Evolutionary conservation across 768 basidiomycete genomes (phyloP).

Genomic region (Nidularia pulvinata): DNA sequence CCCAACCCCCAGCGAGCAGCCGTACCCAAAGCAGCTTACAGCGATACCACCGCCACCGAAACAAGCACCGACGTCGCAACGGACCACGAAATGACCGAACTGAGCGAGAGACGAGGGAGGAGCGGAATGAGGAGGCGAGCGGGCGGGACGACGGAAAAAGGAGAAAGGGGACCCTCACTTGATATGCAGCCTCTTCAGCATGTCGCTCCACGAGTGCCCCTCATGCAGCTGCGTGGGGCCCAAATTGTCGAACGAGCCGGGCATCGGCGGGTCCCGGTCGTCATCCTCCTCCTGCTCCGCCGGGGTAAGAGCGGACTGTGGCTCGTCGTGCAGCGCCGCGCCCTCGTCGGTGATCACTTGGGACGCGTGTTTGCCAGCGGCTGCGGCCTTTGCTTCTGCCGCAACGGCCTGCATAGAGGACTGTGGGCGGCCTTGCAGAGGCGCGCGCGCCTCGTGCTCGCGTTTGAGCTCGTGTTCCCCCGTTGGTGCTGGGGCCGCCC

Average conservation of each 20-base stretch:
- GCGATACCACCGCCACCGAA: no score
- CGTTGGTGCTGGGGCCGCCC: constrained; percentile 1
- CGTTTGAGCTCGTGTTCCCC: background rate
- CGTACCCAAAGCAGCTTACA: no score
- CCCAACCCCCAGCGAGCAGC: no score
- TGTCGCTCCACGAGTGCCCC: constrained; percentile 19
- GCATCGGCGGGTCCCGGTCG: constrained; percentile 41
- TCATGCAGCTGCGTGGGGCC: constrained; percentile 6
- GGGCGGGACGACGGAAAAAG: no score
- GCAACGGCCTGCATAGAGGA: background rate
- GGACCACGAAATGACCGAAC: no score
- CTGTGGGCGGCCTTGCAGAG: no score
- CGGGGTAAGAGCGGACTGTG: constrained; percentile 12
- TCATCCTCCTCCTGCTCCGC: constrained; percentile 7
- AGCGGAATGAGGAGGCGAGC: no score
- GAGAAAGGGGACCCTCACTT: constrained; percentile 15
- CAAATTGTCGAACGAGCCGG: constrained; percentile 46
- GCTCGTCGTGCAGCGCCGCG: constrained; percentile 11
- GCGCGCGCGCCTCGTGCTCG: background rate
- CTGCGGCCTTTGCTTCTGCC: background rate
- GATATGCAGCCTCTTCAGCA: constrained; percentile 23
- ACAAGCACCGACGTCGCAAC: no score
- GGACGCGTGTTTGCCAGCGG: background rate
- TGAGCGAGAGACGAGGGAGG: no score
- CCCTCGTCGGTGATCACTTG: constrained; percentile 5